Conservation (phyloP, 306 rosid species). For the Mucuna pruriens region DNA sequence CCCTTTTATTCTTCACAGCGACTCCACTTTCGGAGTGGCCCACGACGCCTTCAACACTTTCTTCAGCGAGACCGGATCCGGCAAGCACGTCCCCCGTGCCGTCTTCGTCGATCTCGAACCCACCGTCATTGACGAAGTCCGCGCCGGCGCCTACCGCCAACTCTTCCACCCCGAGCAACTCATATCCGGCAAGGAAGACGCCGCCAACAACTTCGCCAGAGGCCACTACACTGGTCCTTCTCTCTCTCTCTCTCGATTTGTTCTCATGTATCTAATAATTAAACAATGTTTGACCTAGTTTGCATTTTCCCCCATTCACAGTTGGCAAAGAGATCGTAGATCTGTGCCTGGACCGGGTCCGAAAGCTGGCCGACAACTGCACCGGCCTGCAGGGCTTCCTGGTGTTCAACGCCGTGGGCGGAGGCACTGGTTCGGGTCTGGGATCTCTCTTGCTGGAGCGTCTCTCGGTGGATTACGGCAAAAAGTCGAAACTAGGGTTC, state of each 20-base stretch:
- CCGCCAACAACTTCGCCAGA: constrained; percentile 96
- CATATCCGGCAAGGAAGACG: constrained; percentile 98
- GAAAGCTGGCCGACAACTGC: constrained; percentile 96
- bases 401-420: constrained; percentile 97
- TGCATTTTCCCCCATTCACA: background rate
- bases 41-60: constrained; percentile 97
- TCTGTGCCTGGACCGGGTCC: constrained; percentile 91
- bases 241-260: background rate
- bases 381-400: constrained; percentile 96
- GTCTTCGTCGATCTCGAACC: constrained; percentile 96
- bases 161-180: constrained; percentile 97
- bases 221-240: constrained; percentile 74
- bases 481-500: constrained; percentile 94
- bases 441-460: constrained; percentile 92
- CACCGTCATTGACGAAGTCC: constrained; percentile 92
- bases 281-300: background rate
- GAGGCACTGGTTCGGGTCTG: constrained; percentile 96
- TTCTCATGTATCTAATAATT: no score
- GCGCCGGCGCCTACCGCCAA: constrained; percentile 84
- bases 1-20: background rate
- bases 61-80: constrained; percentile 96
- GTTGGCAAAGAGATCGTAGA: constrained; percentile 81
- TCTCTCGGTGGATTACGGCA: constrained; percentile 92
- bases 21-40: constrained; percentile 66
- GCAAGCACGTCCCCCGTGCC: constrained; percentile 96